phyloP scores from a whole-genome alignment of 768 basidiomycete species.

The Tremella mesenterica region DNA sequence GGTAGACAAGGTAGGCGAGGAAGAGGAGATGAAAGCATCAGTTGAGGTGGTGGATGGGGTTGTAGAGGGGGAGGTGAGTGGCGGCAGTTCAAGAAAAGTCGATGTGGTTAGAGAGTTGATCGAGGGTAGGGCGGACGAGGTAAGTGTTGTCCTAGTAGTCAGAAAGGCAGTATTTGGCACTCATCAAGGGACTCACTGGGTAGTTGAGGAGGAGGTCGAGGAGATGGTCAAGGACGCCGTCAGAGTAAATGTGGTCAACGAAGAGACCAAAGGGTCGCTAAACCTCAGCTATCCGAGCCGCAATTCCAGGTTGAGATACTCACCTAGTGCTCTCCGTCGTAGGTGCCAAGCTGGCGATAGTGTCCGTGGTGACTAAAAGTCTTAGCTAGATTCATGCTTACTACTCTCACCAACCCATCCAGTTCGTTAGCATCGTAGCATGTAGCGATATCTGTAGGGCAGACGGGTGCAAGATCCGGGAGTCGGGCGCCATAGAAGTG shows the following conservation, averaged over 20 bases:
- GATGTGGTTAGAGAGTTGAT: not conserved
- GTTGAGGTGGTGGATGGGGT: not conserved
- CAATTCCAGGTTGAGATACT: no score
- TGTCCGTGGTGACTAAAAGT: no score
- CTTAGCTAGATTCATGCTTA: no score
- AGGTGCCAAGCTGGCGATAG: no score
- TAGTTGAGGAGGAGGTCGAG: slow-evolving; percentile 1
- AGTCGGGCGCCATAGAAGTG: no score
- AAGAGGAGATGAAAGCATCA: not conserved
- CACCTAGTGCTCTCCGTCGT: no score
- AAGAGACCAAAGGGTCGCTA: not conserved
- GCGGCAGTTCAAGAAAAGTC: not conserved
- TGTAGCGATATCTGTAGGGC: no score
- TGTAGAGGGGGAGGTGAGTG: not conserved
- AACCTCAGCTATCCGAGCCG: no score
- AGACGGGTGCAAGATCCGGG: no score
- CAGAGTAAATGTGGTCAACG: not conserved
- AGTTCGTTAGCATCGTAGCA: no score
- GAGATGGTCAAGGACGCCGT: not conserved
- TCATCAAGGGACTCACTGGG: not conserved
- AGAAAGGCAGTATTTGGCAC: not conserved
- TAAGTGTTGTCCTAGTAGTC: not conserved
- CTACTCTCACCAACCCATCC: no score
- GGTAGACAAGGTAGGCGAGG: slow-evolving; percentile 1
- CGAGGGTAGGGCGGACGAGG: not conserved